Base-by-base conservation (phyloP, 768 basidiomycete species). In the Suillus occidentalis region DNA sequence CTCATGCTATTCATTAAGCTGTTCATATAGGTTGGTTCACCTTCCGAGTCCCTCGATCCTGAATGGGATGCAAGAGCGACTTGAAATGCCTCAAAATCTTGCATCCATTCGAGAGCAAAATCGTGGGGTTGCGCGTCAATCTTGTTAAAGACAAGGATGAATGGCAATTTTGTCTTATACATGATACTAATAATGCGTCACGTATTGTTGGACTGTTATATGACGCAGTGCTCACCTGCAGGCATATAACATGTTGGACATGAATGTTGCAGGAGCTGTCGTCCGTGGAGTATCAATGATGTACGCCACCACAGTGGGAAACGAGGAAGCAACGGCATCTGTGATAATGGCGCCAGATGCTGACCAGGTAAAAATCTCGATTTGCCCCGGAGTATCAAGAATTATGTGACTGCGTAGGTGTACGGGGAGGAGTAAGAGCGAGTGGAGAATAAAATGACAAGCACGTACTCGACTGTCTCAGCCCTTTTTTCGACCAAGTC, bases 351-450 rank as follows among this genome's bases (percentile, higher is more conserved):
- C 90, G 6, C 97, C 97, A 55, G 96, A 98, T 2, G 97, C 97
- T 0, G 96, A 98, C 97, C 97, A 99, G 59, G 97, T 99, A 75
- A 99, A 99, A 69, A 99, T 99, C 78, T 99, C 97, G 72, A 99
- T 99, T 78, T 99, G 97, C 5, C 97, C 97, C 7, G 97, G 97
- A 0, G 97, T 99, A 72, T 99, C 97, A 56, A 99, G 82, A 55
- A 99, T 89, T 65, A 99, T 86, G 80, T 99, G 91, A 71, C 97
- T 98, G 72, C 39, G 14, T 42, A 39, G 39, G 9, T n/a, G 20
- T 49, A 60, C 39, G 39, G 52, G 40, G 55, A 53, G 10, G 55
- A 50, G 7, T 18, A 40, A 60, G 52, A 49, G 47, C 3, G 50
- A 47, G 25, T 60, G 37, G 22, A 45, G 36, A 40, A 42, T 43